phyloP scores from a whole-genome alignment of 2,329 filamentous ascomycete species.

The Sarocladium strictum region DNA sequence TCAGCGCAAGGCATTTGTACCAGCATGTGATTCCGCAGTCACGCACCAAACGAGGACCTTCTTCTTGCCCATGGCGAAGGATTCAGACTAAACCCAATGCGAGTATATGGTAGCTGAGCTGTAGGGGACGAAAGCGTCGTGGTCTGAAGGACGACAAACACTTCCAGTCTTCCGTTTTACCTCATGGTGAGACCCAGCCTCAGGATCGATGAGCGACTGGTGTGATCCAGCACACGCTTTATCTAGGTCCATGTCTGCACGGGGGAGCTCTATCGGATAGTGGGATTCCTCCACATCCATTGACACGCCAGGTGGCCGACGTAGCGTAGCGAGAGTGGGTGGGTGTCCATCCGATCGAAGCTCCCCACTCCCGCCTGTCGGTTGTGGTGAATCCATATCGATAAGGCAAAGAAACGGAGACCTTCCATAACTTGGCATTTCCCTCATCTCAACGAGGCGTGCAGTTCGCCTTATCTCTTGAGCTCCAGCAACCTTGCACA shows the following conservation, averaged over 20 bases:
- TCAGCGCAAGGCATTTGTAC: neutral
- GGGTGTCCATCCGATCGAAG: too few species aligned
- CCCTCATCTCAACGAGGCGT: constrained; percentile 7
- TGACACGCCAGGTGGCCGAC: too few species aligned
- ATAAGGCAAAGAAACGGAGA: too few species aligned
- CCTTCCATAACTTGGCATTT: constrained; percentile 3
- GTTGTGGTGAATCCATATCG: too few species aligned
- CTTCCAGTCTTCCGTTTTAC: neutral
- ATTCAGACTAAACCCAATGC: neutral
- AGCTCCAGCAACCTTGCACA: constrained; percentile 43
- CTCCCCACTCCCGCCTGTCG: too few species aligned
- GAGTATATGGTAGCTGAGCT: neutral
- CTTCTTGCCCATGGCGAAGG: constrained; percentile 18
- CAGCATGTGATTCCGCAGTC: neutral
- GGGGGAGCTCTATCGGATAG: too few species aligned
- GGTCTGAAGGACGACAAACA: neutral
- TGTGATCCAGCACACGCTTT: too few species aligned
- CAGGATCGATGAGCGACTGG: neutral
- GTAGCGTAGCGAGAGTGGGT: too few species aligned
- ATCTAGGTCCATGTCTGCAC: too few species aligned
- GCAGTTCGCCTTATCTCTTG: constrained; percentile 19
- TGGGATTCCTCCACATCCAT: too few species aligned
- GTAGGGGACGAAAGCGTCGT: neutral
- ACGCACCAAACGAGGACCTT: constrained; percentile 19
- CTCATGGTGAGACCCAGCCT: neutral